Evolutionary conservation across 2,329 filamentous ascomycete species (phyloP), one percentile per base, ranked within the genome.

Genomic region (Stromatinia cepivora): DNA sequence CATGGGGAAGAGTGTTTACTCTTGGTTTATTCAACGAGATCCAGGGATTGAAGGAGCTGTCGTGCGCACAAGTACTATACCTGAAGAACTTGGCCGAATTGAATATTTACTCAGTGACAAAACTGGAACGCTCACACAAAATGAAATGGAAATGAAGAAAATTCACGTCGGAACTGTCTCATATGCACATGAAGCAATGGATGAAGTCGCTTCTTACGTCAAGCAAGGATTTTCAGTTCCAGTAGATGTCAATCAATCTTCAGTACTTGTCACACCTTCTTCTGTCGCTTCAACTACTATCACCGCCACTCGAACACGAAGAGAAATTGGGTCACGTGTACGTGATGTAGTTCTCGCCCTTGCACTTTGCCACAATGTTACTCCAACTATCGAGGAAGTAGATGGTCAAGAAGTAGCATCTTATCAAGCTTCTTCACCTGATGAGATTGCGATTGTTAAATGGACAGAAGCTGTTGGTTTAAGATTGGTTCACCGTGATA

Each of bases 111-210:
- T 99, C 42, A 97, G 93, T 72, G 95, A 99, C 80, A 99, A 99
- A 81, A 99, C 95, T 0, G 95, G 95, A n/a, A 99, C 95, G 1
- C 81, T 99, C 70, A 99, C 95, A 0, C 93, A 98, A 75, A 99
- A 99, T 77, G 93, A 97, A 77, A 97, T 97, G 94, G 94, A 97
- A 77, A 90, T 99, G 86, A 97, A 96, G 79, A 99, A 99, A 81
- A 94, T 99, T 8, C 96, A 99, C 77, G 92, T 99, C 66, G 95
- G 96, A 13, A 99, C 95, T 13, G 95, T 98, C 1, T 98, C 94
- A 1, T 99, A 99, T 77, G 95, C 94, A 46, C 97, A 97, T 75
- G 95, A 99, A 78, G 94, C 95, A 13, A 99, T 99, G 95, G 95
- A 98, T 75, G 96, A 99, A 81, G 95, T 99, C 17, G 83, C 88